Base-by-base conservation (phyloP, 148 eudicot species). In the Fagopyrum homotropicum region DNA sequence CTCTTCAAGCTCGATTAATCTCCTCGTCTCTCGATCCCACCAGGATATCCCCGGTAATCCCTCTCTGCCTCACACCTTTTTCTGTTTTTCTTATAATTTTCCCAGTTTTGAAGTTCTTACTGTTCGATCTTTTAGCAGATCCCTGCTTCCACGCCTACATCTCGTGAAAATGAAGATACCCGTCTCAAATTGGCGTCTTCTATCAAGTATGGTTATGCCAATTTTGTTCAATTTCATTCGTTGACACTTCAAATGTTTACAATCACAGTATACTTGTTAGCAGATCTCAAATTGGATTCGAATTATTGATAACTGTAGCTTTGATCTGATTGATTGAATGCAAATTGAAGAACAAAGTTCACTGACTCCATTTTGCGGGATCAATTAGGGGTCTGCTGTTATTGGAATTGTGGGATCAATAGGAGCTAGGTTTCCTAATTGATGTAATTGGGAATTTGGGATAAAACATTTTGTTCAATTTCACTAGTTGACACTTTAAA, bases 91-190 rank as follows among this genome's bases (percentile, higher is more conserved):
- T 5, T 14, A 30, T 22, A 9, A 0, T 9, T 72, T 74, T 51
- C 16, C 7, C 49, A 56, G 6, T 35, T 54, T 74, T 5, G 66
- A 45, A 10, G 19, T 74, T 51, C 6, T 56, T 17, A 56, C 35
- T 56, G n/a, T 30, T 40, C 76, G 12, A 83, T 60, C 59, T 55
- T 72, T 7, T 76, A 68, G 82, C 80, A 92, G 93, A 85, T 92
- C 76, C 81, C 80, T 79, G 88, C 84, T 51, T 45, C 83, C 57
- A 73, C 75, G 79, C 63, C 86, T 83, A 84, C 80, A 76, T 78
- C 83, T 57, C 78, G 74, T 69, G 86, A 77, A 80, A 80, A 73
- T 68, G 86, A 87, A 82, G 83, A 75, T 15, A 78, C 85, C 85
- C 83, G 69, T 64, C 71, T 85, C 77, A 85, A 85, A 83, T 80